Evolutionary conservation across 1,284 basidiomycete species (phyloP), one percentile per base, ranked within the genome.

Genomic region (Dichomitus squalens): DNA sequence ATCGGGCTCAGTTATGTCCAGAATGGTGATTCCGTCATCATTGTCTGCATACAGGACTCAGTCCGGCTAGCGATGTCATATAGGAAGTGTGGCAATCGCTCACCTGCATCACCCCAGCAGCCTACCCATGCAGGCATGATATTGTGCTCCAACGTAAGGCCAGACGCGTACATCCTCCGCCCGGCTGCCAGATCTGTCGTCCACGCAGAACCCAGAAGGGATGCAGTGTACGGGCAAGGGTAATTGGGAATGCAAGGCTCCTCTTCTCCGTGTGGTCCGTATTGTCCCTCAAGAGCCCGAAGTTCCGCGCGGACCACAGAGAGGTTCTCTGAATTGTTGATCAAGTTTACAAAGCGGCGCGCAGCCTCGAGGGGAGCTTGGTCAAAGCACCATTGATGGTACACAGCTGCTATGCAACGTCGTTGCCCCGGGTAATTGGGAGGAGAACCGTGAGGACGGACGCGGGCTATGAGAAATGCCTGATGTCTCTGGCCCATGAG

Each of bases 321-420:
- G 7, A 69, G 69, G 62, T 79, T 78, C 25, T 73, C 68, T 9
- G 63, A 63, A 38, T 75, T 70, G 55, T 70, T 71, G 16, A 75
- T 31, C n/a, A 77, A 70, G 6, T 64, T 64, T 14, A 78, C n/a
- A 53, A 77, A 72, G 11, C 75, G 74, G 33, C 57, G 63, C 1
- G 69, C 63, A 11, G 68, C 72, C 4, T 44, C 49, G 7, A 76
- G 59, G 20, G 76, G 73, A 8, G 72, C 58, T 2, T 39, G 49
- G 16, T 72, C 75, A 44, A 72, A 75, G 60, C 71, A 77, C 74
- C 73, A 76, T 61, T 77, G 73, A 58, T 76, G 69, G 56, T 79
- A 74, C 7, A 69, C 63, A 2, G 73, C 76, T 2, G 69, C 75
- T 20, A 79, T 57, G 49, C 77, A 79, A 21, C 73, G 72, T 63